Evolutionary conservation across 2,329 filamentous ascomycete genomes (phyloP).

Genomic region (Paramyrothecium sp.): DNA sequence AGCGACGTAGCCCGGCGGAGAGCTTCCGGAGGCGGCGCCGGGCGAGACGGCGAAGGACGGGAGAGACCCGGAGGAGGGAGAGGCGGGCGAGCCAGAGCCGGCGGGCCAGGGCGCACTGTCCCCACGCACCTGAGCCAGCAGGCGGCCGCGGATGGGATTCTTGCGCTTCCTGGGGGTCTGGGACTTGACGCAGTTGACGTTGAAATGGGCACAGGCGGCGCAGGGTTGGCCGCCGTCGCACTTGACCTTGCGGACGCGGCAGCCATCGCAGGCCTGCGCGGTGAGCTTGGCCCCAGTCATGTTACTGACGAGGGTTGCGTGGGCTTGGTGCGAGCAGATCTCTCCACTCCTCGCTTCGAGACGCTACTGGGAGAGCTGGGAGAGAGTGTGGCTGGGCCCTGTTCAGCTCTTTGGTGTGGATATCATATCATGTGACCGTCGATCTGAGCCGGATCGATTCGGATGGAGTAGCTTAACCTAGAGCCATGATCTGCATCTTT

Average conservation of each 20-base stretch:
- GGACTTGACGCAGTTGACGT: conserved; percentile 16
- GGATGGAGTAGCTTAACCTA: too few species aligned
- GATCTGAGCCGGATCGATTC: too few species aligned
- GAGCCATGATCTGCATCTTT: too few species aligned
- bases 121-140: conserved; percentile 16
- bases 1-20: background rate
- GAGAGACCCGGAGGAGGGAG: background rate
- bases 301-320: background rate
- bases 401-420: too few species aligned
- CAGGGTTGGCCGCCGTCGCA: conserved; percentile 20
- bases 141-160: conserved; percentile 16
- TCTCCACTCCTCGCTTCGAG: too few species aligned
- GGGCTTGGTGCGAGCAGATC: too few species aligned
- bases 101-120: background rate
- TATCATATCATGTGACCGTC: too few species aligned
- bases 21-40: background rate
- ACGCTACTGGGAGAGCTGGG: too few species aligned
- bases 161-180: conserved; percentile 16
- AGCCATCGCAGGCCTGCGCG: conserved; percentile 17
- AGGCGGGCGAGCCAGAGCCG: background rate
- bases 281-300: background rate
- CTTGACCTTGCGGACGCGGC: conserved; percentile 21
- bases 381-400: too few species aligned
- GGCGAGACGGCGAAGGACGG: background rate
- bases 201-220: conserved; percentile 16